phyloP scores from a whole-genome alignment of 2,329 filamentous ascomycete genomes.

The Neonectria sp. region DNA sequence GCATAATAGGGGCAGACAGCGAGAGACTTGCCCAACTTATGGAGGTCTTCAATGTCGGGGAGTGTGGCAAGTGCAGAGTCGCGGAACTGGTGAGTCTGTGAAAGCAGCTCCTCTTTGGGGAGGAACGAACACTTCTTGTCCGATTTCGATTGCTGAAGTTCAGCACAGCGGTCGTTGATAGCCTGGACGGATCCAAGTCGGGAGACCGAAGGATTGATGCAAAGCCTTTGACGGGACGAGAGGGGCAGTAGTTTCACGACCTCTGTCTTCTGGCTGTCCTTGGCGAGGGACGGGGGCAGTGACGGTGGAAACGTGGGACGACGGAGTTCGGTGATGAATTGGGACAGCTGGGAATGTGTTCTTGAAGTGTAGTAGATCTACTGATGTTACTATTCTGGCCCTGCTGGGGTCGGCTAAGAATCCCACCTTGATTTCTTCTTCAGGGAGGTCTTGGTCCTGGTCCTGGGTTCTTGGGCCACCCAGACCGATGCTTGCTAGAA shows the following conservation, averaged over 20 bases:
- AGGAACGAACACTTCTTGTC: slow-evolving; percentile 80
- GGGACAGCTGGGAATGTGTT: slow-evolving; percentile 91
- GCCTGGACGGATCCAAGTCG: slow-evolving; percentile 80
- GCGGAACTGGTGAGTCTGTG: slow-evolving; percentile 83
- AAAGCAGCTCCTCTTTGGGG: slow-evolving; percentile 82
- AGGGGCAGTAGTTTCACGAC: slow-evolving; percentile 85
- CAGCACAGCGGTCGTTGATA: slow-evolving; percentile 94
- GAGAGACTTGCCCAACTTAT: slow-evolving; percentile 81
- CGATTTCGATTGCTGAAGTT: slow-evolving; percentile 81
- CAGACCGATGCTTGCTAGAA: slow-evolving; percentile 78
- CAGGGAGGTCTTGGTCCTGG: slow-evolving; percentile 62
- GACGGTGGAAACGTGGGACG: slow-evolving; percentile 84
- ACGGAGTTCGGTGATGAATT: slow-evolving; percentile 87
- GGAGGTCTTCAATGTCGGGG: slow-evolving; percentile 94
- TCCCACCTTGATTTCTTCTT: slow-evolving; percentile 78
- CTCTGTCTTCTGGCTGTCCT: slow-evolving; percentile 48
- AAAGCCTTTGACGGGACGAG: slow-evolving; percentile 88
- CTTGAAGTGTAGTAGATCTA: slow-evolving; percentile 92
- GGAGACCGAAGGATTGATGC: slow-evolving; percentile 89
- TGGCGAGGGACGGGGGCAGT: slow-evolving; percentile 63
- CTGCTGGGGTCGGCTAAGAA: slow-evolving; percentile 16
- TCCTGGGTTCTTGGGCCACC: slow-evolving; percentile 53
- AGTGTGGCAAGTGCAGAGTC: slow-evolving; percentile 88
- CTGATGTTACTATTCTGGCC: slow-evolving; percentile 49
- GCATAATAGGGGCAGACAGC: slow-evolving; percentile 96